Evolutionary conservation across 768 basidiomycete genomes (phyloP).

Genomic region (Psilocybe subaeruginosa): DNA sequence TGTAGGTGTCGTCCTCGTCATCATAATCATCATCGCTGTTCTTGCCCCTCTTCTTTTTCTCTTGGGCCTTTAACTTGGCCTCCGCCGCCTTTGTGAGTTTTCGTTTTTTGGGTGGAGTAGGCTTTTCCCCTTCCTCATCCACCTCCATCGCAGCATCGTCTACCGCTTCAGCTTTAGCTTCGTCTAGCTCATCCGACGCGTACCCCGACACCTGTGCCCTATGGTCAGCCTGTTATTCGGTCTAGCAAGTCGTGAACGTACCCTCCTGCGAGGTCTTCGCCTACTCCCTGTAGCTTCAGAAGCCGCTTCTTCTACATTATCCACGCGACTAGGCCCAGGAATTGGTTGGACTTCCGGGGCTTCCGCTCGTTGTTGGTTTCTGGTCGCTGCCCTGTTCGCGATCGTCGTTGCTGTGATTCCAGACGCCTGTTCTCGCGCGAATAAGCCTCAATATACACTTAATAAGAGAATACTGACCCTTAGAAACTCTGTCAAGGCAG

Average conservation of each 20-base stretch:
- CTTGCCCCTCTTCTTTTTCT: conserved; percentile 44
- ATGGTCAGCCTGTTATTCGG: background rate
- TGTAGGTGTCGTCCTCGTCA: conserved; percentile 71
- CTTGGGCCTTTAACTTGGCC: conserved; percentile 44
- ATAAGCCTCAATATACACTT: background rate
- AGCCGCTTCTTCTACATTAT: background rate
- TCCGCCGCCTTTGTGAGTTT: conserved; percentile 53
- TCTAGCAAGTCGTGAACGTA: conserved; percentile 10
- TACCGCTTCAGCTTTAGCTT: conserved; percentile 37
- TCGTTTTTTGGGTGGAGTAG: conserved; percentile 54
- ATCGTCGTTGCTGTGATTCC: conserved; percentile 52
- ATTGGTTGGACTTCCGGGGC: conserved; percentile 33
- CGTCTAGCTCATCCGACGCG: conserved; percentile 79
- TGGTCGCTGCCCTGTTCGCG: conserved; percentile 39
- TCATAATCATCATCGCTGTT: conserved; percentile 50
- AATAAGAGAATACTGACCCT: conserved; percentile 45
- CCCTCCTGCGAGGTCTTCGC: conserved; percentile 22
- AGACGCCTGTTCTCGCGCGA: conserved; percentile 36
- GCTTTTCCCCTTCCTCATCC: conserved; percentile 21
- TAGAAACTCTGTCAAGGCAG: conserved; percentile 82
- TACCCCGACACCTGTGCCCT: conserved; percentile 44
- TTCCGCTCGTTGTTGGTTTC: conserved; percentile 23
- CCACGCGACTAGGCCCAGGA: conserved; percentile 46
- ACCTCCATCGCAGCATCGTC: conserved; percentile 23
- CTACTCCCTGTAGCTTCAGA: conserved; percentile 14